Evolutionary conservation across 1,284 basidiomycete genomes (phyloP).

Genomic region (Cutaneotrichosporon sp.): DNA sequence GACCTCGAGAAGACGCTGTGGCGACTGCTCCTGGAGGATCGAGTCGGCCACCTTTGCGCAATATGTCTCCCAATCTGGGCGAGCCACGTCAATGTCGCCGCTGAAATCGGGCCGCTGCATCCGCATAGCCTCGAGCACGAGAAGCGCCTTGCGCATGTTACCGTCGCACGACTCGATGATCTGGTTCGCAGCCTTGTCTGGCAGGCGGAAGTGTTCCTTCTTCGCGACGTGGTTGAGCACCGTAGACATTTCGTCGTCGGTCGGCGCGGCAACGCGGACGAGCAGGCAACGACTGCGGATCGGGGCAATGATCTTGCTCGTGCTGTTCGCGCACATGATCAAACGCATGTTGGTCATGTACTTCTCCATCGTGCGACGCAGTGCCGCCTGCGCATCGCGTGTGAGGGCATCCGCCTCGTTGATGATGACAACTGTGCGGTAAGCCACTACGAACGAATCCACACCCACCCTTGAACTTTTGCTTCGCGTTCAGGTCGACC

Average conservation of each 20-base stretch:
- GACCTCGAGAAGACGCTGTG: conserved; percentile 83
- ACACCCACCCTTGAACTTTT: conserved; percentile 83
- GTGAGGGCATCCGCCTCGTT: conserved; percentile 95
- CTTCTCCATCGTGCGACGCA: conserved; percentile 98
- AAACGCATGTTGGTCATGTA: conserved; percentile 98
- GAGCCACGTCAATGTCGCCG: conserved; percentile 69
- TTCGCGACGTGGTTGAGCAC: conserved; percentile 78
- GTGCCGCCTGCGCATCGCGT: conserved; percentile 92
- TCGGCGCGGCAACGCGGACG: conserved; percentile 87
- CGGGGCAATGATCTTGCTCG: conserved; percentile 91
- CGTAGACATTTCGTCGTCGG: conserved; percentile 69
- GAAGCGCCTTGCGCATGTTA: conserved; percentile 89
- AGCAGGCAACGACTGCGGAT: conserved; percentile 93
- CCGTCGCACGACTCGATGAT: conserved; percentile 79
- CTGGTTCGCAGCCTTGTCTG: conserved; percentile 63
- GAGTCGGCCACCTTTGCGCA: conserved; percentile 88
- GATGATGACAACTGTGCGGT: conserved; percentile 77
- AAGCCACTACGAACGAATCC: background rate
- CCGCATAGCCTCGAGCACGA: conserved; percentile 90
- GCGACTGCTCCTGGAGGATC: conserved; percentile 89
- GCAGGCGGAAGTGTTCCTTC: conserved; percentile 73
- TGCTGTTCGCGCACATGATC: conserved; percentile 96
- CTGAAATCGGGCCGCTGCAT: conserved; percentile 86
- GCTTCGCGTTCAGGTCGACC: conserved; percentile 90
- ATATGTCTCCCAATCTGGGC: conserved; percentile 99